Conservation (phyloP, 352 stramenopile genomes). For the Globisporangium cederbergense region DNA sequence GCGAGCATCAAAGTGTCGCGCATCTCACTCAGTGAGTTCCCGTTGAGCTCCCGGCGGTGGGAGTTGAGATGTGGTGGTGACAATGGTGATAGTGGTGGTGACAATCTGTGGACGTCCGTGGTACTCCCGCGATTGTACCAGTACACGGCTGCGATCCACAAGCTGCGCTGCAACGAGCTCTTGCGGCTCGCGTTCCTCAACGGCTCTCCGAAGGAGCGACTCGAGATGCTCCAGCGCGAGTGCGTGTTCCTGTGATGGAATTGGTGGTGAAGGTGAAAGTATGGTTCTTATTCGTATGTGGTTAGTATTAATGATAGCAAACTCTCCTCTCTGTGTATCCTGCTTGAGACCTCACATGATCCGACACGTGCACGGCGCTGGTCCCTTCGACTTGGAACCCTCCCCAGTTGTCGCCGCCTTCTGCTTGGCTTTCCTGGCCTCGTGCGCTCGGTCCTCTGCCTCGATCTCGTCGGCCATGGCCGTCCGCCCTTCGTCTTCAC, state of each 20-base stretch:
- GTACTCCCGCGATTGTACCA: constrained; percentile 65
- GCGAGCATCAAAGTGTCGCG: constrained; percentile 54
- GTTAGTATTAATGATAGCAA: not conserved
- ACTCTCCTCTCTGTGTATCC: not conserved
- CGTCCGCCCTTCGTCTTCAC: constrained; percentile 48
- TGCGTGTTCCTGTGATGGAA: constrained; percentile 53
- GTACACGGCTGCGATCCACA: constrained; percentile 40
- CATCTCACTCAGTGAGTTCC: constrained; percentile 38
- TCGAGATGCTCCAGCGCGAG: constrained; percentile 39
- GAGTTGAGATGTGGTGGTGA: not conserved
- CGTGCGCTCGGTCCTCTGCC: constrained; percentile 60
- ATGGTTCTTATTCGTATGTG: not conserved
- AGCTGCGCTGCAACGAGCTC: constrained; percentile 46
- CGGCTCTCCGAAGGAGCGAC: constrained; percentile 36
- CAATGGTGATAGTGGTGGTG: not conserved
- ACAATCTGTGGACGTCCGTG: constrained; percentile 53
- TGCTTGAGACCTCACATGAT: constrained; percentile 13
- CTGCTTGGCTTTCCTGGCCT: constrained; percentile 31
- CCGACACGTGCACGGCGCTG: constrained; percentile 3
- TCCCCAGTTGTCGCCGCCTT: not conserved
- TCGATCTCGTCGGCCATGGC: constrained; percentile 77
- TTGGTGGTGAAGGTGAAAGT: not conserved
- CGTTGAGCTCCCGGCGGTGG: constrained; percentile 23
- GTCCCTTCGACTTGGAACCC: too few relatives aligned
- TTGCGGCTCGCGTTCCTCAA: constrained; percentile 65